Base-by-base conservation (phyloP, 495 filamentous ascomycete genomes). In the Niebla homalea region DNA sequence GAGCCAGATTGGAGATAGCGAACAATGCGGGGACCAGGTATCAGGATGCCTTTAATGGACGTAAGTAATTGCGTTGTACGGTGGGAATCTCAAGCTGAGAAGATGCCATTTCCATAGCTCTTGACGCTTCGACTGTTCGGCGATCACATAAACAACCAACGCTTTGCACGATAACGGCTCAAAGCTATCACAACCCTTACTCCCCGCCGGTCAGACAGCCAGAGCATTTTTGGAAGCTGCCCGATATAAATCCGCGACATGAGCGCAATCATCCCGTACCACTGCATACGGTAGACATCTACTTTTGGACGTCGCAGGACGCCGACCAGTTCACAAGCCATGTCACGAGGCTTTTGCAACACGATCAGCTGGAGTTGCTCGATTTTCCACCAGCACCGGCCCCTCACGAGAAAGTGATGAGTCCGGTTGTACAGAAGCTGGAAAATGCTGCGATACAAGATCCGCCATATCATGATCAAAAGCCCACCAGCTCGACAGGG, bases 21-120 rank as follows among this genome's bases (percentile, higher is more conserved):
- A 95, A 95, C 64, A 80, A 89, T 55, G 81, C 86, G 2, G 88
- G 88, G 20, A 85, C 80, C 16, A 71, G 81, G n/a, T 80, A 89
- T 37, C 89, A 95, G 63, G 89, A 94, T 73, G 85, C 87, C 32
- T 92, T 94, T 62, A 75, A 80, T 57, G 89, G 88, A 56, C 78
- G 84, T 88, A 69, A 71, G 82, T 67, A 22, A 37, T 12, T 25
- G 15, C n/a, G 5, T 10, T n/a, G 29, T 32, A 52, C 64, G 39
- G 25, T 49, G 18, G 22, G 36, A 6, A 8, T 6, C 18, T 3
- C 3, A 15, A 42, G 5, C 39, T 42, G 18, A 44, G 36, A 62
- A 47, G 32, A 29, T n/a, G 32, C 22, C 19, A 32, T 38, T 22
- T 14, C 20, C 12, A 15, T 23, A 60, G 58, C 51, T 35, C 48